Percentiles rank a stretch among this genome's conserved stretches.
These are phyloP conservation scores for Cladosporium cucumerinum DNA, from an alignment of 2,329 filamentous ascomycete species.

Conservation along the genomic window DNA sequence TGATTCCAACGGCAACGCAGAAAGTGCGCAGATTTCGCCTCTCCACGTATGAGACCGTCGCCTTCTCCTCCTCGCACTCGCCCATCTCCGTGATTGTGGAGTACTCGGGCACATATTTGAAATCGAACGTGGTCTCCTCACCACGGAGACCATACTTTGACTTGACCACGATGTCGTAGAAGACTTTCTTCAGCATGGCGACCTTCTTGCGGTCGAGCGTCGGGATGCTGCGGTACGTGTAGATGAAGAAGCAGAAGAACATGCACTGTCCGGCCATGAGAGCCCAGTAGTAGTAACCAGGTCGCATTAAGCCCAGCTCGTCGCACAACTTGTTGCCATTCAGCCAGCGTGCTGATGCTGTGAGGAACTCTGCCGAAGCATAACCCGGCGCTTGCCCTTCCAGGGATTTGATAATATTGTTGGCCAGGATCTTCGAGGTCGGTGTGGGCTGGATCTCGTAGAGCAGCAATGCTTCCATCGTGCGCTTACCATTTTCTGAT, in stretches of 20 bases:
- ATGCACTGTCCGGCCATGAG: slow-evolving; percentile 64
- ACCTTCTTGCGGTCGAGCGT: slow-evolving; percentile 53
- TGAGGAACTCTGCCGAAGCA: slow-evolving; percentile 63
- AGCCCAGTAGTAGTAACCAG: slow-evolving; percentile 56
- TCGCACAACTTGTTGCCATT: slow-evolving; percentile 64
- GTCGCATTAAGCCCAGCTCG: slow-evolving; percentile 56
- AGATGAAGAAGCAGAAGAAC: slow-evolving; percentile 59
- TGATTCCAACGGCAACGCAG: slow-evolving; percentile 35
- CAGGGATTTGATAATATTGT: slow-evolving; percentile 71
- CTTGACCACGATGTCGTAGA: slow-evolving; percentile 61
- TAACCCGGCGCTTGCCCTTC: slow-evolving; percentile 63
- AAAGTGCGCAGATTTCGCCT: slow-evolving; percentile 48
- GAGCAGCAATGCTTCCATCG: slow-evolving; percentile 66
- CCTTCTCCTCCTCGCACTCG: slow-evolving; percentile 39
- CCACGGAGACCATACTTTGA: slow-evolving; percentile 62
- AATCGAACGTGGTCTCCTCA: slow-evolving; percentile 61
- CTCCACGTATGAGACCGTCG: slow-evolving; percentile 42
- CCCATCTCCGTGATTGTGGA: slow-evolving; percentile 49
- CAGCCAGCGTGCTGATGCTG: slow-evolving; percentile 65
- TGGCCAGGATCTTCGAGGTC: slow-evolving; percentile 63
- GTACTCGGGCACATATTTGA: slow-evolving; percentile 65
- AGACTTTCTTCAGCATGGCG: slow-evolving; percentile 48
- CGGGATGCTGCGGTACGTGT: slow-evolving; percentile 50
- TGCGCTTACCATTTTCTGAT: slow-evolving; percentile 53
- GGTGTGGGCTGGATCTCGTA: slow-evolving; percentile 64